These are phyloP conservation scores for Fusarium tuaranense DNA, from an alignment of 2,329 filamentous ascomycete species.

Conservation along the genomic window DNA sequence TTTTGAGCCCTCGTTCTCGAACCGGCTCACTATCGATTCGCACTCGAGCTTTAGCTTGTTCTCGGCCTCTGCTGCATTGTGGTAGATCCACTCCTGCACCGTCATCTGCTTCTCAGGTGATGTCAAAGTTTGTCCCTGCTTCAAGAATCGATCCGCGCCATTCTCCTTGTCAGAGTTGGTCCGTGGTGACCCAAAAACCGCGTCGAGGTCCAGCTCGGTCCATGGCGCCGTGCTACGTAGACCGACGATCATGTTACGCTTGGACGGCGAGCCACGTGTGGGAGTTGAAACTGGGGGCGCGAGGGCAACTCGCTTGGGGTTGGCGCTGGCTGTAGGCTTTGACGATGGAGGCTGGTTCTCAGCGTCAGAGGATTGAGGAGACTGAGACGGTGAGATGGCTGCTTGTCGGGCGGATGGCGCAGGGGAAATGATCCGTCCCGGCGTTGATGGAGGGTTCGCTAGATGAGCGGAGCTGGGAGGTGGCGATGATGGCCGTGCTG, in stretches of 20 bases:
- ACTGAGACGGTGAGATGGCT: conserved; percentile 71
- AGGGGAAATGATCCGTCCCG: conserved; percentile 56
- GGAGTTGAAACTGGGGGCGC: conserved; percentile 61
- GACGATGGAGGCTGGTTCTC: conserved; percentile 83
- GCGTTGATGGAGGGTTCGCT: conserved; percentile 56
- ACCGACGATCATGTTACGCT: conserved; percentile 66
- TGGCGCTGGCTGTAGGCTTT: conserved; percentile 62
- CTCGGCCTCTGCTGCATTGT: conserved; percentile 85
- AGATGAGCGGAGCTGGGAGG: conserved; percentile 30
- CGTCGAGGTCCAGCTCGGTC: conserved; percentile 81
- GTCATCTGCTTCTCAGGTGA: conserved; percentile 89
- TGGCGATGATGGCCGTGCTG: conserved; percentile 35
- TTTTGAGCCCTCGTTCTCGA: conserved; percentile 84
- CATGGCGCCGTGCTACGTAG: conserved; percentile 73
- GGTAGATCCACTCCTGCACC: conserved; percentile 91
- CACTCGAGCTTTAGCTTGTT: conserved; percentile 83
- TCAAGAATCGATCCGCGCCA: conserved; percentile 60
- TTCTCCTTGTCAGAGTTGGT: conserved; percentile 65
- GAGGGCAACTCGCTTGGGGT: conserved; percentile 61
- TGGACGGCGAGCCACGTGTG: conserved; percentile 69
- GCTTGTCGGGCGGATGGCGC: conserved; percentile 64
- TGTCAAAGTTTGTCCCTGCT: conserved; percentile 71
- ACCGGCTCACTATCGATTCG: conserved; percentile 82
- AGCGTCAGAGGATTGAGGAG: conserved; percentile 81
- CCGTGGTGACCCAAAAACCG: conserved; percentile 66